phyloP scores from a whole-genome alignment of 805 yeast genomes.

The Clavispora phyllophila region DNA sequence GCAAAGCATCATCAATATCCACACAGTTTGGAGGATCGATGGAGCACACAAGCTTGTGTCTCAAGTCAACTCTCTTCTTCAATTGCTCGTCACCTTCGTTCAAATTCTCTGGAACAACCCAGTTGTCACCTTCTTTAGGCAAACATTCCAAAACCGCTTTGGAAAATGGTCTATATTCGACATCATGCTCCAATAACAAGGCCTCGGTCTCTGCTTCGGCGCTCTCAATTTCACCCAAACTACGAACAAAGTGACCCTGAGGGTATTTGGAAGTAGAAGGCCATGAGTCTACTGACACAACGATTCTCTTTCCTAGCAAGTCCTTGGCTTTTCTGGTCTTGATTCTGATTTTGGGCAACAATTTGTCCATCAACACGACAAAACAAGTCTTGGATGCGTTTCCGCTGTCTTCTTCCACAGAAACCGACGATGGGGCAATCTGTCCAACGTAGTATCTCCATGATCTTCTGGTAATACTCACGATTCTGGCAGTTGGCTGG shows the following conservation, averaged over 20 bases:
- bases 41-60: constrained; percentile 87
- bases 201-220: constrained; percentile 97
- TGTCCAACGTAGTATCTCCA: constrained; percentile 98
- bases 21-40: constrained; percentile 98
- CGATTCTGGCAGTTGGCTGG: constrained; percentile 93
- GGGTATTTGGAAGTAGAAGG: constrained; percentile 78
- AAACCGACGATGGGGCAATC: constrained; percentile 69
- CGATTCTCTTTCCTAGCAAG: constrained; percentile 83
- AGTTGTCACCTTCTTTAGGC: constrained; percentile 88
- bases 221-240: constrained; percentile 85
- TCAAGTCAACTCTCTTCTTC: constrained; percentile 71
- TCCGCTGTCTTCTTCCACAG: constrained; percentile 45
- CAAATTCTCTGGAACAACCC: constrained; percentile 77
- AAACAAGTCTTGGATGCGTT: constrained; percentile 75
- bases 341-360: constrained; percentile 81
- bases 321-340: constrained; percentile 82
- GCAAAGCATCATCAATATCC: constrained; percentile 97
- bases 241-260: constrained; percentile 89
- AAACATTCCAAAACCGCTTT: constrained; percentile 87
- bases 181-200: constrained; percentile 86
- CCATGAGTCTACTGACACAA: constrained; percentile 92
- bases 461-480: constrained; percentile 80
- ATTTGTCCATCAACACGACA: constrained; percentile 82
- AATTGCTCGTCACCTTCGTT: constrained; percentile 48
- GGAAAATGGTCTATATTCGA: constrained; percentile 93